These are phyloP conservation scores for Prunus mira DNA, from an alignment of 306 rosid genomes.

Conservation along the genomic window DNA sequence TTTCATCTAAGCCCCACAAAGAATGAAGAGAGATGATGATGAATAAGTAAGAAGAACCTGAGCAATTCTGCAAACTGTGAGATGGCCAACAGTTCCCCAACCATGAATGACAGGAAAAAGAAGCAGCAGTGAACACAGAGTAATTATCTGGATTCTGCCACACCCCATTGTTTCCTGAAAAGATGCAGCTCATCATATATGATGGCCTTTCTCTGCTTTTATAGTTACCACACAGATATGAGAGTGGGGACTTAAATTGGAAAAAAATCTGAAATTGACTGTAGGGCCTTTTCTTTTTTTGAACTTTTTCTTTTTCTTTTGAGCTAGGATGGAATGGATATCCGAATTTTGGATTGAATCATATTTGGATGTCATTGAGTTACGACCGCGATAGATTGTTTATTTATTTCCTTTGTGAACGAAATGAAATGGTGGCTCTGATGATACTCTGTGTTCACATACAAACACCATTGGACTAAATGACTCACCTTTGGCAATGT, in stretches of 20 bases:
- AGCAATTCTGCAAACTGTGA: slow-evolving; percentile 61
- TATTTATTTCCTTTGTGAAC: no score
- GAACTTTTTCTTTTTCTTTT: background rate
- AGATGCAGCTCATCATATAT: background rate
- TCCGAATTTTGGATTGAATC: background rate
- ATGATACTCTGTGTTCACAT: background rate
- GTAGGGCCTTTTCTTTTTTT: background rate
- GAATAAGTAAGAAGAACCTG: slow-evolving; percentile 37
- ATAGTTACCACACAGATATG: background rate
- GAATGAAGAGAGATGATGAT: background rate
- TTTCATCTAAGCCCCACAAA: background rate
- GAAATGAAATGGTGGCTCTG: background rate
- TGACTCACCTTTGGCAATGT: background rate
- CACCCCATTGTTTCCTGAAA: slow-evolving; percentile 7
- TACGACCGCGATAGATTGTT: background rate
- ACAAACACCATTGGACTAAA: background rate
- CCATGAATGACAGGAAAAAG: slow-evolving; percentile 45
- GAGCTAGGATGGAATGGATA: background rate
- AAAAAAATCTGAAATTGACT: background rate
- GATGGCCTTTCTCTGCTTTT: slow-evolving; percentile 4
- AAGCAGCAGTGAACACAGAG: slow-evolving; percentile 30
- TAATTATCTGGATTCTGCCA: background rate
- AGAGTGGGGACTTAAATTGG: background rate
- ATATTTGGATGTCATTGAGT: background rate
- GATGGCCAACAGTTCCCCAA: slow-evolving; percentile 80